Conservation (phyloP, 2,329 filamentous ascomycete species). For the Alternaria tenuissima region DNA sequence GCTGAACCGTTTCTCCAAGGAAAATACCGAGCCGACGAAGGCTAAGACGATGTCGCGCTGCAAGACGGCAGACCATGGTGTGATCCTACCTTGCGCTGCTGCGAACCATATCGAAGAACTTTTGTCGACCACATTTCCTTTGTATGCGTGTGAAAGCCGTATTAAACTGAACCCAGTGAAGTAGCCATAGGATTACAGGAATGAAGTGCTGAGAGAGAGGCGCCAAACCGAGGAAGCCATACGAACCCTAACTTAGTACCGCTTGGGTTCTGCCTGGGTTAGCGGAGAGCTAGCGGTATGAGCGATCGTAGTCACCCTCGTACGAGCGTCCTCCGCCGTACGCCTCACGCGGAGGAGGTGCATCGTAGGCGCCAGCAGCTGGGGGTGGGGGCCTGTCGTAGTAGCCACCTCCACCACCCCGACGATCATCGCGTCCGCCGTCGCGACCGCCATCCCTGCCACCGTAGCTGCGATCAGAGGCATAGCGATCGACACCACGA, state of each 20-base stretch:
- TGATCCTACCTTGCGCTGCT: conserved; percentile 45
- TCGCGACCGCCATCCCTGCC: conserved; percentile 63
- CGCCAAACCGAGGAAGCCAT: conserved; percentile 36
- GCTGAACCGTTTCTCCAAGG: conserved; percentile 53
- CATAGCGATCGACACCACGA: conserved; percentile 61
- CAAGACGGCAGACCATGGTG: conserved; percentile 45
- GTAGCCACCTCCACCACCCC: conserved; percentile 65
- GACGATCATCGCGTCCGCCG: conserved; percentile 48
- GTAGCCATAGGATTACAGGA: conserved; percentile 49
- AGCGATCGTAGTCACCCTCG: conserved; percentile 58
- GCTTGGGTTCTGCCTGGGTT: conserved; percentile 49
- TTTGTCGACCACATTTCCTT: conserved; percentile 51
- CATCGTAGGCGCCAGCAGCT: conserved; percentile 44
- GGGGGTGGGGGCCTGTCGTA: conserved; percentile 63
- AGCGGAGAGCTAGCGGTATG: conserved; percentile 46
- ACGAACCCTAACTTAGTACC: conserved; percentile 45
- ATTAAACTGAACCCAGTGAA: conserved; percentile 50
- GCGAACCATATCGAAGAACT: conserved; percentile 50
- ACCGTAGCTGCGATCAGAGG: conserved; percentile 65
- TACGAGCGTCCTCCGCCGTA: conserved; percentile 51
- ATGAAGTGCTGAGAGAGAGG: conserved; percentile 39
- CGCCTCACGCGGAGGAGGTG: conserved; percentile 49
- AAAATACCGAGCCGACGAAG: conserved; percentile 53
- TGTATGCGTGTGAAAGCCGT: conserved; percentile 43
- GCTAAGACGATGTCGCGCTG: conserved; percentile 46